These are phyloP conservation scores for Tulasnella sp. DNA, from an alignment of 768 basidiomycete species.

Conservation along the genomic window DNA sequence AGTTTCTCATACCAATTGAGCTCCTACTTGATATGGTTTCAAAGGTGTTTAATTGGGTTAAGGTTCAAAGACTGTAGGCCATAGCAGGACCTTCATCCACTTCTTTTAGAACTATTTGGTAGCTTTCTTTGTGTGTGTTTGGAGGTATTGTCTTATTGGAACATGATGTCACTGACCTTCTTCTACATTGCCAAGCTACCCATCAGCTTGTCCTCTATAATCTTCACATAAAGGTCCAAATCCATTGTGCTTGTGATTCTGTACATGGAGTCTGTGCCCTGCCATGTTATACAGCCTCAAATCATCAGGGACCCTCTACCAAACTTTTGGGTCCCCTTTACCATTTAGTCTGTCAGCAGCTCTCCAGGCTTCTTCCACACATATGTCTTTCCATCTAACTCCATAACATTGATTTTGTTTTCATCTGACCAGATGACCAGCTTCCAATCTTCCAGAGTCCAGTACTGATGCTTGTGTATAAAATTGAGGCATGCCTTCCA, in stretches of 20 bases:
- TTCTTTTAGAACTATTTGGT: too few relatives aligned
- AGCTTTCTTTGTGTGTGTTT: too few relatives aligned
- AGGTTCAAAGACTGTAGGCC: too few relatives aligned
- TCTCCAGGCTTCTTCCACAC: too few relatives aligned
- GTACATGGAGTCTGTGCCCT: not conserved
- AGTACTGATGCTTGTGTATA: not conserved
- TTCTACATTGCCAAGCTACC: not conserved
- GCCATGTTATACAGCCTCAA: conserved; percentile 1
- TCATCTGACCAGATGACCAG: conserved; percentile 13
- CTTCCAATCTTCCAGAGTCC: conserved; percentile 16
- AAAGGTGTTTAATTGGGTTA: too few relatives aligned
- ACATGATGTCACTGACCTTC: not conserved
- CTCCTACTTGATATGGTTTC: too few relatives aligned
- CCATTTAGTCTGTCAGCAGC: not conserved
- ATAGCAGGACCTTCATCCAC: too few relatives aligned
- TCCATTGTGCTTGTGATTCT: conserved; percentile 1
- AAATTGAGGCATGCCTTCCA: conserved; percentile 2
- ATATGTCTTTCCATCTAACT: conserved; percentile 38
- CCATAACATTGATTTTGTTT: conserved; percentile 16
- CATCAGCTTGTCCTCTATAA: not conserved
- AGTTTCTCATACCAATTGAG: too few relatives aligned
- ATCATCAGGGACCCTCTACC: conserved; percentile 1
- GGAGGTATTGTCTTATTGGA: too few relatives aligned
- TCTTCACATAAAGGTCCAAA: not conserved
- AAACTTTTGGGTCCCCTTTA: not conserved